Evolutionary conservation across 306 rosid species (phyloP), one percentile per base, ranked within the genome.

Genomic region (Vachellia pachyceras): DNA sequence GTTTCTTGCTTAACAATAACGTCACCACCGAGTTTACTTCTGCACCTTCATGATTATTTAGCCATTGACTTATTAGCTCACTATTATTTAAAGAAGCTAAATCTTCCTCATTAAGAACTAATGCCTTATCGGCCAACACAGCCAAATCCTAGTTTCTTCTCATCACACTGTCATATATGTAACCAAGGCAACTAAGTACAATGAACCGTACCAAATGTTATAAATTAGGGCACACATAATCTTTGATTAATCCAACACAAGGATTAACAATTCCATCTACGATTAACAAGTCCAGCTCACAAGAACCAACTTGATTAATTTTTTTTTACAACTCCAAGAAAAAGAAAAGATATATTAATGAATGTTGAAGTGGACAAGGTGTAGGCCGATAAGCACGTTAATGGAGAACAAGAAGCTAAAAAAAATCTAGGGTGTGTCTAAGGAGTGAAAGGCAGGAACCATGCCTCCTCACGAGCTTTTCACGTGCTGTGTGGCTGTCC

Each of bases 401-500:
- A 81, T 69, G 81, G 90, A 72, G 77, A 86, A 82, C 79, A 83
- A 3, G 18, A 45, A 75, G 84, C 80, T 10, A 83, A 90, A 68
- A 88, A 40, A 86, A 90, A 82, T 84, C 85, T 25, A 10, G 69
- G 79, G 13, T 66, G 85, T 87, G 92, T 86, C 89, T 85, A 79
- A 47, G 75, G 71, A 60, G 71, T 79, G 60, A 82, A 80, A 83
- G 88, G 87, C 89, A 85, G 75, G 35, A 67, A 75, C 84, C 88
- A 82, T 82, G 77, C 18, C 77, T 13, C 55, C 73, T 75, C 90
- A 89, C 86, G 79, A 88, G 90, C 84, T 49, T 63, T 41, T 86
- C 93, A 86, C 91, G 92, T 90, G 89, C 65, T 57, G 45, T 67
- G 11, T 66, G 46, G 69, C 35, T 88, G 91, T 88, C 92, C 78